Evolutionary conservation across 2,329 filamentous ascomycete species (phyloP), one percentile per base, ranked within the genome.

Genomic region (Lasiodiplodia sp.): DNA sequence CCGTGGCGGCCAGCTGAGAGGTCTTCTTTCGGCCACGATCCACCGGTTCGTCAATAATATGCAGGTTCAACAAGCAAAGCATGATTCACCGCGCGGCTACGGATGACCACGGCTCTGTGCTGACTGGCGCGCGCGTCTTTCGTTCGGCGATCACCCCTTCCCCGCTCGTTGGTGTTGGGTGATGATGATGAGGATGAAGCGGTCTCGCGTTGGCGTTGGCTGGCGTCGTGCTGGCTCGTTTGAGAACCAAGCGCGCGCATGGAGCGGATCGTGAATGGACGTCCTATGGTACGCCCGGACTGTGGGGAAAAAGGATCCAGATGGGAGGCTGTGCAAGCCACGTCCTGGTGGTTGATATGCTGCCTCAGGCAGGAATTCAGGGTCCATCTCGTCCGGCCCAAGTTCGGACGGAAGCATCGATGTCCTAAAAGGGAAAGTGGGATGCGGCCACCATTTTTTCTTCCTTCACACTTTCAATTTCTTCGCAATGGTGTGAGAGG

Each of bases 271-370:
- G 37, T 11, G 21, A 51, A 18, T 21, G 40, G 38, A 31, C 57
- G 25, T 51, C 7, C 44, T 47, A 8, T 47, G 44, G 44, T 47
- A n/a, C 57, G 25, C 28, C 4, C 21, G 21, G 12, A 12, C 37
- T 44, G 57, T 60, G 57, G 57, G 56, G 57, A 8, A 31, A 25
- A 60, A 38, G 57, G 47, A 47, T 23, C n/a, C 14, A 47, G 34
- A 28, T 16, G 21, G 37, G n/a, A 60, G 57, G 57, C 57, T 47
- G 57, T 60, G 57, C 57, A 60, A 60, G 57, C 57, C 57, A 31
- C 57, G 6, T 3, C 18, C 55, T 34, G 18, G 28, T 18, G 8
- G 10, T 14, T 23, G 56, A 25, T 12, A 2, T 6, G 4, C 7
- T 18, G 57, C 57, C 57, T 60, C 38, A 47, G 57, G 57, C 57